Base-by-base conservation (phyloP, 2,329 filamentous ascomycete species). In the Chrysosporium keratinophilum region DNA sequence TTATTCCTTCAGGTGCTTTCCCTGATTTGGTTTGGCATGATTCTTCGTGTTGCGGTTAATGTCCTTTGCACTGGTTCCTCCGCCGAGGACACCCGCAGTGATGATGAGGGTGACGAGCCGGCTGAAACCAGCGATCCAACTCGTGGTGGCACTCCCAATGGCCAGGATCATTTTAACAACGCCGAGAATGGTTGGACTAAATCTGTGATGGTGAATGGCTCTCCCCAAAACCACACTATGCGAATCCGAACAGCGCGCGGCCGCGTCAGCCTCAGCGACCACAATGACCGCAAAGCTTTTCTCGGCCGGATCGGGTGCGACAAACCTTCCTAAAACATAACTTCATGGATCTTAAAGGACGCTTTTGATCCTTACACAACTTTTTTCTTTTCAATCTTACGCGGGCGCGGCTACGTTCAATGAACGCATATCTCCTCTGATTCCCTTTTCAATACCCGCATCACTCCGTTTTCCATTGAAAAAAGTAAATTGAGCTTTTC, bases 21-120 rank as follows among this genome's bases (percentile, higher is more conserved):
- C 33, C 74, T 95, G 35, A 77, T 87, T 57, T 97, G 93, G 93
- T 95, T 97, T 65, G 78, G 76, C 58, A 86, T 95, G 82, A 95
- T 97, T 60, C 71, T 90, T 39, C 81, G 83, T 54, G 87, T 98
- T 1, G 89, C 89, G 19, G 77, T 85, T 58, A 83, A 84, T 57
- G 89, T 97, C 5, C 66, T 97, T 35, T 79, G 78, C 49, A 67
- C 64, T 15, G 90, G 91, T 33, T 80, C 78, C 37, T 76, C 81
- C 33, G 89, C 91, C 4, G 89, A 96, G 59, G 93, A 98, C 65
- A 79, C 82, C 15, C 82, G 93, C 54, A 95, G 88, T 58, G 91
- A 96, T 61, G 88, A 88, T 59, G 89, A 95, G 69, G 85, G 74
- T 5, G 87, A 83, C 19, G 83, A 79, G 2, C 23, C 35, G 1